A percentile compares a stretch with the other conserved stretches of the same genome.
phyloP scores from a whole-genome alignment of 371 early-diverging fungal species.

The Mortierella sp. region DNA sequence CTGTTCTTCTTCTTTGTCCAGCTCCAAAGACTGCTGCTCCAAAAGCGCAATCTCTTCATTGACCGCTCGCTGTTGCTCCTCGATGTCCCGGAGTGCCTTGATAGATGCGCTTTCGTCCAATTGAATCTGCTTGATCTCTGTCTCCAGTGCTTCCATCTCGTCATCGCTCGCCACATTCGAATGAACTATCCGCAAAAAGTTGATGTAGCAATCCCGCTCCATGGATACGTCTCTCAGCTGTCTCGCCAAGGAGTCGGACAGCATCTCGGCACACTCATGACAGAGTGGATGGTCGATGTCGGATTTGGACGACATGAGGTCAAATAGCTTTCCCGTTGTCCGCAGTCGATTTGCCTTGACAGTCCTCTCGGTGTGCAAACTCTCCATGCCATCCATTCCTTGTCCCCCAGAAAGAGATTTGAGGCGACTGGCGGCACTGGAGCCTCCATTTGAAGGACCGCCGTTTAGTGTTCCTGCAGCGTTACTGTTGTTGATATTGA shows the following conservation, averaged over 20 bases:
- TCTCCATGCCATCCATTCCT: conserved; percentile 21
- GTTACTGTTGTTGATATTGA: conserved; percentile 4
- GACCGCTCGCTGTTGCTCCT: conserved; percentile 70
- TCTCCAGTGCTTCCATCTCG: conserved; percentile 62
- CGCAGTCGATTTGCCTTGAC: conserved; percentile 63
- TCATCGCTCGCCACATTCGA: conserved; percentile 65
- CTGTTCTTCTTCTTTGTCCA: conserved; percentile 75
- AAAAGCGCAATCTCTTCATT: conserved; percentile 71
- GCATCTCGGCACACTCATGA: conserved; percentile 88
- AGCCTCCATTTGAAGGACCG: neutral
- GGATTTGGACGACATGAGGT: conserved; percentile 77
- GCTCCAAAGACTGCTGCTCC: conserved; percentile 70
- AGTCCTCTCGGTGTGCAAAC: conserved; percentile 57
- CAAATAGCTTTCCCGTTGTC: conserved; percentile 77
- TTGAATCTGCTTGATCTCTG: conserved; percentile 67
- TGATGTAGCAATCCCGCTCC: conserved; percentile 85
- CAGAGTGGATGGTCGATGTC: conserved; percentile 91
- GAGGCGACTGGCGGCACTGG: conserved; percentile 10
- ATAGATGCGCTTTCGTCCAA: conserved; percentile 67
- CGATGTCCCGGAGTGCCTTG: conserved; percentile 68
- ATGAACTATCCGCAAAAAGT: conserved; percentile 73
- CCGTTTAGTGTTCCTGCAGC: conserved; percentile 21
- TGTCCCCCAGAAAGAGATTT: conserved; percentile 22
- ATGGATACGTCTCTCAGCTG: conserved; percentile 76
- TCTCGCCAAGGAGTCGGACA: conserved; percentile 77